These are phyloP conservation scores for Ganoderma multipileum DNA, from an alignment of 1,284 basidiomycete genomes.

Conservation along the genomic window DNA sequence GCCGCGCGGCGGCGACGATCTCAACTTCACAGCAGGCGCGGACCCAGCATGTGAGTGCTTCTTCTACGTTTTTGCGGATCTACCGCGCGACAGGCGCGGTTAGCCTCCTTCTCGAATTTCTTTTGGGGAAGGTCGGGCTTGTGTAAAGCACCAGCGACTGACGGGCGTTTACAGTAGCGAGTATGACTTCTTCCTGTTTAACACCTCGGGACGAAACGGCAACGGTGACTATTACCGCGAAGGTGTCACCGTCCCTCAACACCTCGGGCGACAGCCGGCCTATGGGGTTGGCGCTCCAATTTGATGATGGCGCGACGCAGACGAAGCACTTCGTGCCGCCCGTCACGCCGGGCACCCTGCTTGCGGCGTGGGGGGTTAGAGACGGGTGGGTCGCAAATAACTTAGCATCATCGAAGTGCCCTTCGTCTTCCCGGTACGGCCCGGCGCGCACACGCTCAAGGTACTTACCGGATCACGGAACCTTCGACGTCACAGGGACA, in stretches of 20 bases:
- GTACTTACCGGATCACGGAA: conserved; percentile 38
- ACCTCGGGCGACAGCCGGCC: conserved; percentile 58
- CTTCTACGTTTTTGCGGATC: not conserved
- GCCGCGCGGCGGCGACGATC: conserved; percentile 59
- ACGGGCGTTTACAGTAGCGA: conserved; percentile 19
- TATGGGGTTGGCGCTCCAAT: conserved; percentile 60
- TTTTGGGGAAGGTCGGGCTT: not conserved
- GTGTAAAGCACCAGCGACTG: not conserved
- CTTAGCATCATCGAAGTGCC: conserved; percentile 46
- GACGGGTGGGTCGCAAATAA: conserved; percentile 67
- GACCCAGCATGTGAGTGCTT: conserved; percentile 64
- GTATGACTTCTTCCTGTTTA: conserved; percentile 73
- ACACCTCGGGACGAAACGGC: conserved; percentile 49
- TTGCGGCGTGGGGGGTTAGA: conserved; percentile 53
- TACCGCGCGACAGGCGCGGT: not conserved
- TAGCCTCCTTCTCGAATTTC: not conserved
- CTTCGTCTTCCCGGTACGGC: conserved; percentile 45
- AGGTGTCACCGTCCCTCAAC: conserved; percentile 69
- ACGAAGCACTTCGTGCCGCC: conserved; percentile 59
- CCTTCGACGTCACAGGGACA: conserved; percentile 8
- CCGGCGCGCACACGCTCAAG: conserved; percentile 66
- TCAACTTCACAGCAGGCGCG: conserved; percentile 62
- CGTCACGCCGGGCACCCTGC: conserved; percentile 56
- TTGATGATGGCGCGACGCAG: conserved; percentile 54
- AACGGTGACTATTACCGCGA: conserved; percentile 53